Percentiles rank a stretch among this genome's conserved stretches.
Conservation (phyloP, 1,139 yeast species). For the Hansenula anomala region DNA sequence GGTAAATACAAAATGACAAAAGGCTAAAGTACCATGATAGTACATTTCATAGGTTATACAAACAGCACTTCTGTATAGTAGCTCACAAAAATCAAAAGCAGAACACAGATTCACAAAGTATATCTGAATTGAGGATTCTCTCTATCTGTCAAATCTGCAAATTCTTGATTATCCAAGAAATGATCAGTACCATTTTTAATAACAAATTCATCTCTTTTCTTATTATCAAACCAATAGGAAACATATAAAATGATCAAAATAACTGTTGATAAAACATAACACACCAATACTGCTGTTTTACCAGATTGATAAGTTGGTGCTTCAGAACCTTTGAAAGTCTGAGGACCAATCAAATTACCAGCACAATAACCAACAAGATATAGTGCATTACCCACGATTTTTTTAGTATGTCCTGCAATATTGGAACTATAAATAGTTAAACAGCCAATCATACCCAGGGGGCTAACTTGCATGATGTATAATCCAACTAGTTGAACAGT, state of each 20-base stretch:
- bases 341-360: conserved; percentile 57
- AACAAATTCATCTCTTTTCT: conserved; percentile 17
- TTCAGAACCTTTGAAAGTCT: conserved; percentile 34
- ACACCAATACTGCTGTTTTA: conserved; percentile 28
- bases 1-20: too few species aligned
- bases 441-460: conserved; percentile 32
- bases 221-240: conserved; percentile 17
- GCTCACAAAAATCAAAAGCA: too few species aligned
- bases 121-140: conserved; percentile 44
- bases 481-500: conserved; percentile 41
- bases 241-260: conserved; percentile 16
- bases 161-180: conserved; percentile 34
- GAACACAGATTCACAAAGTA: conserved; percentile 14
- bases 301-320: conserved; percentile 46
- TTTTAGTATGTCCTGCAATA: conserved; percentile 29
- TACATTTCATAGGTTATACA: too few species aligned
- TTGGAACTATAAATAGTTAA: conserved; percentile 27
- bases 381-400: conserved; percentile 36
- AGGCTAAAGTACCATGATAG: too few species aligned
- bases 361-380: conserved; percentile 35
- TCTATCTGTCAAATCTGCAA: conserved; percentile 43
- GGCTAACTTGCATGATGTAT: conserved; percentile 27
- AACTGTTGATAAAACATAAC: conserved; percentile 18
- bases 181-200: conserved; percentile 13
- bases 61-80: too few species aligned